Base-by-base conservation (phyloP, 306 rosid genomes). In the Vigna trinervia region DNA sequence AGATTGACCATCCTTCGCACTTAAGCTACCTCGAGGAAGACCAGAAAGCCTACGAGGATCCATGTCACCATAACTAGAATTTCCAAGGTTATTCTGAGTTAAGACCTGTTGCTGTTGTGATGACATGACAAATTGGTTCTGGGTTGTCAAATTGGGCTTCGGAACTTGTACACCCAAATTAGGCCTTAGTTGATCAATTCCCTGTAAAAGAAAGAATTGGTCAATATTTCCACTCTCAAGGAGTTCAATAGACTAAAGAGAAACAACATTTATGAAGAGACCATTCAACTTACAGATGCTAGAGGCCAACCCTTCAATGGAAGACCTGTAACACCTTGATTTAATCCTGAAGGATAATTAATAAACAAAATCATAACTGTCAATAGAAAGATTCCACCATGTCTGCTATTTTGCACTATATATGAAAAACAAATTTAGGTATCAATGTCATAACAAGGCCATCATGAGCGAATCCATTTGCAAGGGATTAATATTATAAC, bases 281-380 rank as follows among this genome's bases (percentile, higher is more conserved):
- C 56, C 45, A 69, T 76, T 73, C 68, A 85, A 90, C 98, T 90
- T 89, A 94, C 98, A 71, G 94, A 23, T 23, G 68, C 85, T 78
- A 94, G 85, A 45, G 98, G 98, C 96, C 96, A 94, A 26, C 98
- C 98, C 89, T 90, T 94, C 64, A 91, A 20, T 13, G 94, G 93
- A 79, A 90, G 90, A 83, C 89, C 79, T 47, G 89, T 74, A 50
- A 90, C 92, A 32, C 92, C 97, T 84, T 88, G 84, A 79, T 79
- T 91, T 79, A 90, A 70, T 77, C 94, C 98, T 94, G 91, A 67
- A 80, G 28, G 63, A 84, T 60, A 48, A 66, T 66, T 59, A 30
- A 28, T 47, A 53, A 82, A 32, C 39, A 64, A 54, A 76, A 28
- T 50, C 34, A 62, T 34, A 61, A 34, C 6, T 73, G 53, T 39